phyloP scores from a whole-genome alignment of 2,329 filamentous ascomycete genomes.

The Aspergillus sp. region DNA sequence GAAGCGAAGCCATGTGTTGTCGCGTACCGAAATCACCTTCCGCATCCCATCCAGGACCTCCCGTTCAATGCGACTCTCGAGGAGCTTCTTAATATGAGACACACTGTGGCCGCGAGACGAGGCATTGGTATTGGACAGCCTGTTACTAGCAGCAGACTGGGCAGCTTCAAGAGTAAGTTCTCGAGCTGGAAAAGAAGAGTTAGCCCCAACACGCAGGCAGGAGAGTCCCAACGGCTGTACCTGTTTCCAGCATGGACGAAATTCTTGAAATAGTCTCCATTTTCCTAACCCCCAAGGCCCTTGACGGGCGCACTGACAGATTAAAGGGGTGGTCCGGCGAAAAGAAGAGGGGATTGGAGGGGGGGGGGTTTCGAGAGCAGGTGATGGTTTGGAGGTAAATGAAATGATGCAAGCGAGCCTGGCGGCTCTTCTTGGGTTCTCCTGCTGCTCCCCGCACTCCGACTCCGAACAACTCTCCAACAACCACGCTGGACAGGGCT shows the following conservation, averaged over 20 bases:
- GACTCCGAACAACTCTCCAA: background rate
- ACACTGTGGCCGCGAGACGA: constrained; percentile 64
- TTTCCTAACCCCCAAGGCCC: constrained; percentile 16
- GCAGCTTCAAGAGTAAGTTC: constrained; percentile 97
- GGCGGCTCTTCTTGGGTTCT: background rate
- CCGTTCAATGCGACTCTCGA: constrained; percentile 89
- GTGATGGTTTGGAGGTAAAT: background rate
- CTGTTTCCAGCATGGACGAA: constrained; percentile 89
- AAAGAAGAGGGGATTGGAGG: background rate
- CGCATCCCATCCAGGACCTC: constrained; percentile 90
- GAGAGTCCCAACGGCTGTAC: constrained; percentile 47
- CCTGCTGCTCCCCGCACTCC: background rate
- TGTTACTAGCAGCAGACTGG: constrained; percentile 67
- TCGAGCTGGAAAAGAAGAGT: constrained; percentile 58
- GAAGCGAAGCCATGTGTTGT: background rate
- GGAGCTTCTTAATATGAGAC: constrained; percentile 86
- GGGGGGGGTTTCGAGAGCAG: background rate
- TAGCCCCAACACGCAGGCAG: background rate
- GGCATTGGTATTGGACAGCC: constrained; percentile 50
- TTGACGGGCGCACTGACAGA: constrained; percentile 2
- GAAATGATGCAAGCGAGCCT: constrained; percentile 1
- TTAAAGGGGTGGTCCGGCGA: constrained; percentile 3
- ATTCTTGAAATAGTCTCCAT: constrained; percentile 98
- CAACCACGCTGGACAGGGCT: background rate
- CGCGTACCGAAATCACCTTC: constrained; percentile 73